Conservation (phyloP, 2,329 filamentous ascomycete genomes). For the Epichloe hybrida region DNA sequence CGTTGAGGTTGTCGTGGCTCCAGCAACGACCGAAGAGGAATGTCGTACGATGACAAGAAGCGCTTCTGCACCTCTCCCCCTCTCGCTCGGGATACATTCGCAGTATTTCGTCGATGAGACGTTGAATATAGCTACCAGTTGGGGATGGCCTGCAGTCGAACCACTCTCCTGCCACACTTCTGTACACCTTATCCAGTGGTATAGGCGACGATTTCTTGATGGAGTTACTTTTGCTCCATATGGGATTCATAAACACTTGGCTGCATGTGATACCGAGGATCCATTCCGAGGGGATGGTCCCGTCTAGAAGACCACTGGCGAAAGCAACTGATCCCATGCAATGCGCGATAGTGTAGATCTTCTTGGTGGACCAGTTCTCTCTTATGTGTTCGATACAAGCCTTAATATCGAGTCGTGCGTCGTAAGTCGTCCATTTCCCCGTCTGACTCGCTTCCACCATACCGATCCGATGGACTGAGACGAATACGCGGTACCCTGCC, state of each 20-base stretch:
- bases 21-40: slow-evolving; percentile 48
- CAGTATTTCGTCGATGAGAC: slow-evolving; percentile 38
- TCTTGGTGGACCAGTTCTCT: slow-evolving; percentile 18
- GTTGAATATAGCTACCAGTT: slow-evolving; percentile 29
- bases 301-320: slow-evolving; percentile 44
- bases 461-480: slow-evolving; percentile 45
- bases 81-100: slow-evolving; percentile 41
- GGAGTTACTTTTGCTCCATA: slow-evolving; percentile 42
- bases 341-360: slow-evolving; percentile 45
- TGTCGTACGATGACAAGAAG: slow-evolving; percentile 45
- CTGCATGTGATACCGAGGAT: slow-evolving; percentile 43
- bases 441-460: slow-evolving; percentile 31
- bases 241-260: slow-evolving; percentile 51
- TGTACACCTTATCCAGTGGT: slow-evolving; percentile 36
- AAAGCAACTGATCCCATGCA: slow-evolving; percentile 51
- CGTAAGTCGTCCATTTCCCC: slow-evolving; percentile 43
- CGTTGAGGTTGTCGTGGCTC: slow-evolving; percentile 52
- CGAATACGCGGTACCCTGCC: slow-evolving; percentile 46
- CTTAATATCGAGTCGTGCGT: slow-evolving; percentile 44
- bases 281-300: slow-evolving; percentile 43
- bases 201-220: slow-evolving; percentile 39
- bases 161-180: slow-evolving; percentile 35
- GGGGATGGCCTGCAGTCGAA: slow-evolving; percentile 40
- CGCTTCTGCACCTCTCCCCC: slow-evolving; percentile 47
- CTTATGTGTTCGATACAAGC: slow-evolving; percentile 43